These are phyloP conservation scores for Sporothrix euskadiensis DNA, from an alignment of 2,329 filamentous ascomycete species.

Conservation along the genomic window DNA sequence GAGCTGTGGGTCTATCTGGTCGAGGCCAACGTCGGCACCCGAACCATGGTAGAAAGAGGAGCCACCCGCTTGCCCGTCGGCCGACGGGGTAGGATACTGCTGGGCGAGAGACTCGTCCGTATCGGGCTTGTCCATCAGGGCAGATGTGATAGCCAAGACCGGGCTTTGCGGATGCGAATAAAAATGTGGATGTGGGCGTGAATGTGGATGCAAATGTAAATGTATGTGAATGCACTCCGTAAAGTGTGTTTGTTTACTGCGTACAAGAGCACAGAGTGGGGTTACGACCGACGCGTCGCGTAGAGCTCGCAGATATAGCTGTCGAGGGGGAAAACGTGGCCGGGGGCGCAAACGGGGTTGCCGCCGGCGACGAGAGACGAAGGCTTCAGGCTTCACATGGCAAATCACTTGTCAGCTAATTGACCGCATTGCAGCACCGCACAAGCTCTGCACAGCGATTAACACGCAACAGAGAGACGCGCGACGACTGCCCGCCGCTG, in stretches of 20 bases:
- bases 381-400: not conserved
- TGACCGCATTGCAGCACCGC: not conserved
- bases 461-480: not conserved
- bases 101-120: constrained; percentile 42
- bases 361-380: not conserved
- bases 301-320: not conserved
- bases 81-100: constrained; percentile 50
- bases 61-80: constrained; percentile 48
- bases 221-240: too few relatives aligned
- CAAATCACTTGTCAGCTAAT: not conserved
- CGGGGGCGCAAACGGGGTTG: not conserved
- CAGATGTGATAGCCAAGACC: not conserved
- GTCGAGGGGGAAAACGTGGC: constrained; percentile 1
- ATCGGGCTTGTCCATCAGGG: constrained; percentile 40
- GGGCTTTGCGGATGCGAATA: not conserved
- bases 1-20: constrained; percentile 39
- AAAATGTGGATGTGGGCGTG: not conserved
- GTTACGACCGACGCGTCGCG: constrained; percentile 18
- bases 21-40: constrained; percentile 28
- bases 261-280: not conserved
- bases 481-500: not conserved
- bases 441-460: not conserved
- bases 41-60: constrained; percentile 45
- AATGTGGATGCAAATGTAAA: too few relatives aligned
- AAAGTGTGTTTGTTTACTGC: not conserved